A percentile compares a stretch with the other conserved stretches of the same genome.
These are phyloP conservation scores for Flaveria brownii DNA, from an alignment of 129 eudicot genomes.

Conservation along the genomic window DNA sequence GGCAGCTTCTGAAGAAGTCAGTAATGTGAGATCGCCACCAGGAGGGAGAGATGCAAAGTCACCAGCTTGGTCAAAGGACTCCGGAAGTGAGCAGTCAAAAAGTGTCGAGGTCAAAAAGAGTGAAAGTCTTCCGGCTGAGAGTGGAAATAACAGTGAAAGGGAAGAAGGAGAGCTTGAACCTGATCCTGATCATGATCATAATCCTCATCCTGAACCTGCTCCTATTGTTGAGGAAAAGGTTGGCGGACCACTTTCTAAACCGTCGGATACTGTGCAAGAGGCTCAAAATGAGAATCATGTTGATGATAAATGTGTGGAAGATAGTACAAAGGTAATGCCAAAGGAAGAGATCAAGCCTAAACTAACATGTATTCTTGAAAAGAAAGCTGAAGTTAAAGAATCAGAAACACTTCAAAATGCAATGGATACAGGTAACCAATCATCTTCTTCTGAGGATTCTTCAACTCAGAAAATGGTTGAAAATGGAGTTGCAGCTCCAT, in stretches of 20 bases:
- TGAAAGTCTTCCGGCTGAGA: conserved; percentile 60
- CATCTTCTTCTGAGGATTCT: conserved; percentile 39
- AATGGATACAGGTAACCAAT: conserved; percentile 25
- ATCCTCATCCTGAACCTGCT: conserved; percentile 58
- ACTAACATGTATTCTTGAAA: conserved; percentile 30
- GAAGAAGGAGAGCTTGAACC: conserved; percentile 99
- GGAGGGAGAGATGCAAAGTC: conserved; percentile 66
- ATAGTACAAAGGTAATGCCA: conserved; percentile 5
- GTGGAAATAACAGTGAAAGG: conserved; percentile 70
- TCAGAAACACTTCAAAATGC: conserved; percentile 33
- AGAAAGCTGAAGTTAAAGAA: conserved; percentile 40
- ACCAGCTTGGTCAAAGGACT: conserved; percentile 86
- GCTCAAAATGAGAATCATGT: conserved; percentile 23
- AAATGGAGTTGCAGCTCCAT: conserved; percentile 35
- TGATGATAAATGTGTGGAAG: conserved; percentile 38
- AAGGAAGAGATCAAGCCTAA: conserved; percentile 37
- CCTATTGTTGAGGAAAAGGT: conserved; percentile 26
- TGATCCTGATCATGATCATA: conserved; percentile 54
- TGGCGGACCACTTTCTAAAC: conserved; percentile 39
- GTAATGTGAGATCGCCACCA: conserved; percentile 68
- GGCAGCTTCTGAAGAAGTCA: conserved; percentile 47
- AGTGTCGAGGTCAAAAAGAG: conserved; percentile 69
- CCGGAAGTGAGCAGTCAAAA: conserved; percentile 81
- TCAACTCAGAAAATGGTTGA: conserved; percentile 30
- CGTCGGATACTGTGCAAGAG: conserved; percentile 28